These are phyloP conservation scores for Inonotus obliquus DNA, from an alignment of 1,284 basidiomycete genomes.

Conservation along the genomic window DNA sequence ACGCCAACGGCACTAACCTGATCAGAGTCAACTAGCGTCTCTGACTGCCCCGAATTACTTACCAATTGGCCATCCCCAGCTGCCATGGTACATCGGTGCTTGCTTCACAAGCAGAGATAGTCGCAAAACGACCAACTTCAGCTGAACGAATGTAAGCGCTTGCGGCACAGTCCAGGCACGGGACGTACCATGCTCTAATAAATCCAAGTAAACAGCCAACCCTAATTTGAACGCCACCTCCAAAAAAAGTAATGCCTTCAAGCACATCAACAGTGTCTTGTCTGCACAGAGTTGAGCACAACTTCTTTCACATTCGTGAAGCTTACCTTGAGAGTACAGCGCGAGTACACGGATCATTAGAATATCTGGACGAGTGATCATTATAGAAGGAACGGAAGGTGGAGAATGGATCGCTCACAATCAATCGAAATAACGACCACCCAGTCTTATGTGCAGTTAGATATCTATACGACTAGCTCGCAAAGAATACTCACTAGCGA, in stretches of 20 bases:
- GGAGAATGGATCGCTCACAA: neutral
- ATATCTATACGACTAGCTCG: neutral
- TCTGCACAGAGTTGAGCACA: neutral
- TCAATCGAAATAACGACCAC: neutral
- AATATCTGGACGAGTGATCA: neutral
- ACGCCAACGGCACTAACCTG: neutral
- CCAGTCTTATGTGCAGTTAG: neutral
- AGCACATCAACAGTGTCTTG: neutral
- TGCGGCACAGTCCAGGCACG: neutral
- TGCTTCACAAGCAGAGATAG: neutral
- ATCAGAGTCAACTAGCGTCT: neutral
- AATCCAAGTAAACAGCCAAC: neutral
- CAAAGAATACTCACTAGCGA: neutral
- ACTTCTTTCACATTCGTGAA: neutral
- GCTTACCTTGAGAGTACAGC: neutral
- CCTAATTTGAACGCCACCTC: neutral
- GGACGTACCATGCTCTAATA: neutral
- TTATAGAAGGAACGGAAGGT: neutral
- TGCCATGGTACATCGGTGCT: neutral
- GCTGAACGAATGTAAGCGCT: neutral
- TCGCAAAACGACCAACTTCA: neutral
- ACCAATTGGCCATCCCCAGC: neutral
- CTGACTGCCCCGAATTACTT: neutral
- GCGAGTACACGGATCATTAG: neutral
- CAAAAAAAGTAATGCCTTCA: neutral